Conservation (phyloP, 345 rosid species). For the Barbarea vulgaris region DNA sequence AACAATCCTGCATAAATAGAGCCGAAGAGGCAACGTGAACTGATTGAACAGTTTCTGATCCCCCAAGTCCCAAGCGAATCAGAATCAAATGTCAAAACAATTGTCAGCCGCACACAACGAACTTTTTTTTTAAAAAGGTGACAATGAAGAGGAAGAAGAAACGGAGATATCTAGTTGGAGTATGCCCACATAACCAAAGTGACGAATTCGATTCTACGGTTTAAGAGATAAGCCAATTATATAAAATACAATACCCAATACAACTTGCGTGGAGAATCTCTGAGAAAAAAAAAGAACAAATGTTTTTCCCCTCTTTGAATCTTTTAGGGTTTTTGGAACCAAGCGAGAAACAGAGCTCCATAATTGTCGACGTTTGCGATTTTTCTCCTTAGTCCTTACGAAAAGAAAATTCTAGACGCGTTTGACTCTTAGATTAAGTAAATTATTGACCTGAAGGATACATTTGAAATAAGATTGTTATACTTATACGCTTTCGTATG, state of each 20-base stretch:
- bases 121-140: constrained; percentile 12
- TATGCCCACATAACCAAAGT: constrained; percentile 4
- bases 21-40: background rate
- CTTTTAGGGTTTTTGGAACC: background rate
- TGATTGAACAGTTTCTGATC: background rate
- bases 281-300: background rate
- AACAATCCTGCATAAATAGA: constrained; percentile 19
- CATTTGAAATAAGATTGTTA: background rate
- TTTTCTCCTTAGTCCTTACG: background rate
- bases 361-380: constrained; percentile 5
- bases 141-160: background rate
- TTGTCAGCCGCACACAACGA: constrained; percentile 2
- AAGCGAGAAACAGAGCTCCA: background rate
- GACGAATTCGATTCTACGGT: constrained; percentile 38
- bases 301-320: background rate
- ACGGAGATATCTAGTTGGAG: constrained; percentile 13
- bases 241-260: constrained; percentile 35
- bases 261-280: constrained; percentile 7
- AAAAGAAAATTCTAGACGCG: background rate
- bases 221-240: constrained; percentile 3
- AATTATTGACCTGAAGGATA: background rate
- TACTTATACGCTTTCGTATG: background rate
- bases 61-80: constrained; percentile 31
- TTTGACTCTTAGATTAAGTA: background rate
- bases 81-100: constrained; percentile 33